Evolutionary conservation across 75 land plant species (phyloP).

Genomic region (Isoetes taiwanensis): DNA sequence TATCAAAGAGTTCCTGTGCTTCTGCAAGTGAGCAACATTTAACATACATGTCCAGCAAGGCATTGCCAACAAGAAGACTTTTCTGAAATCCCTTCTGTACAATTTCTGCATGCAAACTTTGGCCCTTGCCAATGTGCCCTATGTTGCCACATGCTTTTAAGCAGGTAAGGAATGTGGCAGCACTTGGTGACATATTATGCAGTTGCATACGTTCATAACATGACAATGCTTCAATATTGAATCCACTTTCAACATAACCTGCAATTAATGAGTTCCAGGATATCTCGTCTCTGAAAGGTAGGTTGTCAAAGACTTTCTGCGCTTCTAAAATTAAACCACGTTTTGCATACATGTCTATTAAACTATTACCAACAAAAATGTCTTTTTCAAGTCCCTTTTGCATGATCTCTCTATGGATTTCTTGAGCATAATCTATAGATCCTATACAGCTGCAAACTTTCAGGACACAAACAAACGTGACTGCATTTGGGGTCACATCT

Average conservation of each 20-base stretch:
- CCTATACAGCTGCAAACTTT: neutral
- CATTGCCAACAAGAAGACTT: slow-evolving; percentile 26
- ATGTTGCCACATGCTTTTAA: slow-evolving; percentile 5
- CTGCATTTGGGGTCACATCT: neutral
- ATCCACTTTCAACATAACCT: slow-evolving; percentile 8
- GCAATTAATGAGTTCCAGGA: slow-evolving; percentile 14
- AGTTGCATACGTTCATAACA: slow-evolving; percentile 4
- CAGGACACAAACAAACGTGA: neutral
- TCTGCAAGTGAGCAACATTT: slow-evolving; percentile 25
- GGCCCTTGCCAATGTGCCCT: slow-evolving; percentile 16
- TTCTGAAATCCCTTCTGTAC: slow-evolving; percentile 19
- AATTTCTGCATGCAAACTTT: slow-evolving; percentile 24
- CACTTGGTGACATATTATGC: neutral
- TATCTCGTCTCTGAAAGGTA: slow-evolving; percentile 9
- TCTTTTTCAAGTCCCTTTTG: slow-evolving; percentile 3
- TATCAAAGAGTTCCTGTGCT: slow-evolving; percentile 27
- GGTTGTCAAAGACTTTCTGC: slow-evolving; percentile 13
- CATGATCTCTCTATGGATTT: neutral
- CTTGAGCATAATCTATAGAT: neutral
- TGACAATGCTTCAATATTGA: neutral
- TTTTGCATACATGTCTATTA: slow-evolving; percentile 8
- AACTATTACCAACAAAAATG: neutral
- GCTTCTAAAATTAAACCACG: slow-evolving; percentile 7
- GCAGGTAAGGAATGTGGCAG: neutral
- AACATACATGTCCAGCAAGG: slow-evolving; percentile 34